These are phyloP conservation scores for Trichopus zeylanicus DNA, from an alignment of 116 monocot genomes.

Conservation along the genomic window DNA sequence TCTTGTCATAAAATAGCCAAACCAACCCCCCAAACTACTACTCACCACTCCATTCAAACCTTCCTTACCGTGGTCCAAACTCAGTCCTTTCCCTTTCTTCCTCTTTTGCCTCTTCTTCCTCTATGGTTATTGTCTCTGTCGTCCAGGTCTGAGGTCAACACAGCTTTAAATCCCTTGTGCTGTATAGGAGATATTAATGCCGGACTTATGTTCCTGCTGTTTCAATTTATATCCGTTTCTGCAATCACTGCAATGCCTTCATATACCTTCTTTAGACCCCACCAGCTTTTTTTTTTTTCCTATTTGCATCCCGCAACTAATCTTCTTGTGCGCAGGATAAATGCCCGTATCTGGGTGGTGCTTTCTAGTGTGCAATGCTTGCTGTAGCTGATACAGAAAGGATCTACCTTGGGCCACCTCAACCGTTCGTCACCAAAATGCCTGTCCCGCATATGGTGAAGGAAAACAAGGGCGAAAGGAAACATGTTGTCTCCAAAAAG, in stretches of 20 bases:
- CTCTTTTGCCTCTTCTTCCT: neutral
- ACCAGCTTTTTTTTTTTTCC: too few species aligned
- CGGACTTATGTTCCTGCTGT: conserved; percentile 1
- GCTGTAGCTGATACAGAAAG: conserved; percentile 25
- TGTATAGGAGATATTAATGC: conserved; percentile 18
- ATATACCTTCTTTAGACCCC: conserved; percentile 1
- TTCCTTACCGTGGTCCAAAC: neutral
- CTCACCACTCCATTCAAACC: neutral
- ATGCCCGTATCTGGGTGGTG: conserved; percentile 3
- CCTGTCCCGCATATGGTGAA: conserved; percentile 27
- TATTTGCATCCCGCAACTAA: neutral
- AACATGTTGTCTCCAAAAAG: conserved; percentile 24
- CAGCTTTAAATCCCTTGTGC: neutral
- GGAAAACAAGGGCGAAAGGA: conserved; percentile 22
- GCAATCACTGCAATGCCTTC: conserved; percentile 6
- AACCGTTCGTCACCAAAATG: conserved; percentile 21
- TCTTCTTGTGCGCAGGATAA: conserved; percentile 2
- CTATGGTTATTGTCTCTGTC: neutral
- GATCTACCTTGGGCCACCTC: neutral
- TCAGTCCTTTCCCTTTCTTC: neutral
- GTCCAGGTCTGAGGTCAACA: neutral
- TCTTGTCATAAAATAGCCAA: neutral
- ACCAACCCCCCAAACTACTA: neutral
- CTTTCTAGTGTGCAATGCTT: conserved; percentile 10
- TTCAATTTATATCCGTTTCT: conserved; percentile 8